phyloP scores from a whole-genome alignment of 352 stramenopile genomes.

The Elongisporangium senticosum region DNA sequence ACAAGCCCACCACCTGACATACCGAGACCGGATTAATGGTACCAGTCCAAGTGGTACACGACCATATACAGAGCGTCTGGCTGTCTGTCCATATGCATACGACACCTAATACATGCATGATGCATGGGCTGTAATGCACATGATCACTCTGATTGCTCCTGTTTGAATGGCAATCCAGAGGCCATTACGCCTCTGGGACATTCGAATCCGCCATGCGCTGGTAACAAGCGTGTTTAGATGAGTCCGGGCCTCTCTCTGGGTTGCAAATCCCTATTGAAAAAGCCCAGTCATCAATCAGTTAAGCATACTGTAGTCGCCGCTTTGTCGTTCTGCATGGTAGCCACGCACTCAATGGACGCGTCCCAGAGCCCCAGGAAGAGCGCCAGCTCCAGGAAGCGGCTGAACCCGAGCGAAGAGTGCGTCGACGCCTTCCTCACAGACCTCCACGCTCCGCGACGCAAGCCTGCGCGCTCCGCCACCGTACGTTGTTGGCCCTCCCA shows the following conservation, averaged over 20 bases:
- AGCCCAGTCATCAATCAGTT: background rate
- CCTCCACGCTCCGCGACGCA: slow-evolving; percentile 19
- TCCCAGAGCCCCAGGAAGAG: background rate
- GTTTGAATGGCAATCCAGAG: background rate
- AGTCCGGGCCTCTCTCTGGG: background rate
- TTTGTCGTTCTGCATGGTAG: too few relatives aligned
- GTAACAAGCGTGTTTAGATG: background rate
- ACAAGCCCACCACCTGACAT: background rate
- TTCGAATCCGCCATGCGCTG: background rate
- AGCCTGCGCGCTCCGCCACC: slow-evolving; percentile 26
- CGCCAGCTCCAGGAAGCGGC: background rate
- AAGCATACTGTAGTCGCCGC: too few relatives aligned
- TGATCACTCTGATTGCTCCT: background rate
- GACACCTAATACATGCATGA: background rate
- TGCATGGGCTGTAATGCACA: background rate
- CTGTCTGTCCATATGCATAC: background rate
- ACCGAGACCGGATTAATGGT: background rate
- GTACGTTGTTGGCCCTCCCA: slow-evolving; percentile 7
- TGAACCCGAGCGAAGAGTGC: slow-evolving; percentile 7
- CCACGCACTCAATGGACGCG: background rate
- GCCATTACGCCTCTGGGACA: background rate
- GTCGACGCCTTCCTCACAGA: slow-evolving; percentile 32
- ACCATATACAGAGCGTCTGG: background rate
- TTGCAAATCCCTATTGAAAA: background rate
- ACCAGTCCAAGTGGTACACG: background rate